Conservation (phyloP, 352 stramenopile species). For the Globisporangium yorkense region DNA sequence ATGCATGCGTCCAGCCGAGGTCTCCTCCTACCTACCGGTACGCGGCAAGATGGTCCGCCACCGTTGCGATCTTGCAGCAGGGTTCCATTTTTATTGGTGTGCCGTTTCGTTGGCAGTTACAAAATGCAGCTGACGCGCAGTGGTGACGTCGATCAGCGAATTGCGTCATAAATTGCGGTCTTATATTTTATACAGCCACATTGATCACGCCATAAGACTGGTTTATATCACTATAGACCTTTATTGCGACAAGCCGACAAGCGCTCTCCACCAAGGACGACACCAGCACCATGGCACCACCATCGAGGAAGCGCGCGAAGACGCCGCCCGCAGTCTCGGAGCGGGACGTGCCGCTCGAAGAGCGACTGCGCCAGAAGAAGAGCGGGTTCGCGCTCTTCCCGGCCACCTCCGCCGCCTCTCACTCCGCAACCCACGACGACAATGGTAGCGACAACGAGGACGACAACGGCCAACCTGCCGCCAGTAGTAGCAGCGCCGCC, state of each 20-base stretch:
- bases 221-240: background rate
- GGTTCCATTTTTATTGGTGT: no score
- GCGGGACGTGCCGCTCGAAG: constrained; percentile 72
- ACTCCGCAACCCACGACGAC: background rate
- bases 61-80: no score
- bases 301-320: constrained; percentile 8
- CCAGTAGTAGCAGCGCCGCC: constrained; percentile 7
- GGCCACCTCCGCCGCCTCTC: background rate
- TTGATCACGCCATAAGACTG: background rate
- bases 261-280: background rate
- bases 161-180: background rate
- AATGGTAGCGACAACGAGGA: background rate
- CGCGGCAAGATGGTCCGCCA: no score
- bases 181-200: background rate
- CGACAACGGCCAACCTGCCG: constrained; percentile 1
- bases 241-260: background rate
- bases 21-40: no score
- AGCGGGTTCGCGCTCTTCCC: constrained; percentile 49
- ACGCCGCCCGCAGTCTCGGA: constrained; percentile 4
- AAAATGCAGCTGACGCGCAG: no score
- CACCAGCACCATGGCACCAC: background rate
- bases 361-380: constrained; percentile 75
- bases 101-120: no score
- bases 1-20: no score
- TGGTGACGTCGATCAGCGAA: no score